A percentile compares a stretch with the other conserved stretches of the same genome.
Conservation (phyloP, 1,139 yeast genomes). For the Blastobotrys apis region DNA sequence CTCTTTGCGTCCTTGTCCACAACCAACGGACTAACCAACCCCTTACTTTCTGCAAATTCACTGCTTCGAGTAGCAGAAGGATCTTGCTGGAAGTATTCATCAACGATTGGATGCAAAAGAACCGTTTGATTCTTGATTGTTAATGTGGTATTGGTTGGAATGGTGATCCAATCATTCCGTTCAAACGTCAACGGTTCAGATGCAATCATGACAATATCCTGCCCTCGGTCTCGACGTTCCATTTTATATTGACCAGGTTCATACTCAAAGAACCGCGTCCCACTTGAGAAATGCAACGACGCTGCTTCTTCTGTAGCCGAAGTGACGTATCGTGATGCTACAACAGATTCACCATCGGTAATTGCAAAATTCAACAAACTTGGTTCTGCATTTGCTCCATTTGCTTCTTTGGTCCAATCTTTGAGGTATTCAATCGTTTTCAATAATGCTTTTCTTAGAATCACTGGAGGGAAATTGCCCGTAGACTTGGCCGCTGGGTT, state of each 20-base stretch:
- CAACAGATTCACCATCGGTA: slow-evolving; percentile 88
- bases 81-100: slow-evolving; percentile 78
- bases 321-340: slow-evolving; percentile 82
- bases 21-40: slow-evolving; percentile 79
- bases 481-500: slow-evolving; percentile 49
- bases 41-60: slow-evolving; percentile 82
- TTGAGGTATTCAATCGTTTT: slow-evolving; percentile 70
- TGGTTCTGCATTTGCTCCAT: slow-evolving; percentile 43
- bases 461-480: slow-evolving; percentile 52
- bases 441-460: slow-evolving; percentile 63
- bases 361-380: slow-evolving; percentile 89
- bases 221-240: slow-evolving; percentile 90
- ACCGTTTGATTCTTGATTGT: slow-evolving; percentile 84
- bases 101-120: slow-evolving; percentile 82
- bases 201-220: slow-evolving; percentile 93
- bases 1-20: slow-evolving; percentile 38
- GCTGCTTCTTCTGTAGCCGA: slow-evolving; percentile 94
- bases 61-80: slow-evolving; percentile 67
- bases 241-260: slow-evolving; percentile 80
- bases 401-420: slow-evolving; percentile 58
- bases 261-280: slow-evolving; percentile 84
- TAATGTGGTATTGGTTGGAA: slow-evolving; percentile 86
- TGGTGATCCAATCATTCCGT: slow-evolving; percentile 95
- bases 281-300: slow-evolving; percentile 88
- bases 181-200: slow-evolving; percentile 95